Base-by-base conservation (phyloP, 2,329 filamentous ascomycete genomes). In the Chrysoporthe cubensis region DNA sequence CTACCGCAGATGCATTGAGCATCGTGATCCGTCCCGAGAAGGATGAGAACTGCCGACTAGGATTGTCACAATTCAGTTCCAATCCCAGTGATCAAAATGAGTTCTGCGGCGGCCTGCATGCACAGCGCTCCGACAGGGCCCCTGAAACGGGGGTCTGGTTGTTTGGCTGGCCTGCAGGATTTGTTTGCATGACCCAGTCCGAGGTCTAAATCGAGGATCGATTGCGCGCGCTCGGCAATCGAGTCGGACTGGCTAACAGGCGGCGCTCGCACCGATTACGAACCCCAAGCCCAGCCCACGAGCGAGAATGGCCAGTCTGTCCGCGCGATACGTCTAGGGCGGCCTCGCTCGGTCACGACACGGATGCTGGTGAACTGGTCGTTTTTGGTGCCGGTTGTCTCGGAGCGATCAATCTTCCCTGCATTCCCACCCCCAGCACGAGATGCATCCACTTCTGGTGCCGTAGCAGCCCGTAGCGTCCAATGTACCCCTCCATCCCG, bases 401-500 rank as follows among this genome's bases (percentile, higher is more conserved):
- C 59, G 34, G 48, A n/a, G 26, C 13, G 59, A 50, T 62, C 44
- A 40, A 48, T 21, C 44, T 40, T 48, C 32, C 60, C 44, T 40
- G 26, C 32, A 40, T 5, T 18, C 37, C 11, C 14, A 14, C 50
- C 44, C 18, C 43, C 26, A 50, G 44, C 32, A 48, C 34, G 7
- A 34, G 13, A 43, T 11, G 58, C 58, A 61, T 61, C 58, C 60
- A 62, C 60, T 52, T 52, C 18, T 54, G 44, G 44, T 48, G 44
- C 44, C n/a, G 44, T 21, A 14, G 44, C 44, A 46, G 52, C 13
- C 7, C 26, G 52, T 56, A 34, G 52, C 52, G 32, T 32, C 16
- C 50, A 7, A 42, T 50, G 21, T 37, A 68, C 67, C 67, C 67
- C 61, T 64, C 67, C 60, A 54, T 66, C 52, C 50, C 68, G 44